These are phyloP conservation scores for Heliamphora pulchella DNA, from an alignment of 179 eudicot species.

Conservation along the genomic window DNA sequence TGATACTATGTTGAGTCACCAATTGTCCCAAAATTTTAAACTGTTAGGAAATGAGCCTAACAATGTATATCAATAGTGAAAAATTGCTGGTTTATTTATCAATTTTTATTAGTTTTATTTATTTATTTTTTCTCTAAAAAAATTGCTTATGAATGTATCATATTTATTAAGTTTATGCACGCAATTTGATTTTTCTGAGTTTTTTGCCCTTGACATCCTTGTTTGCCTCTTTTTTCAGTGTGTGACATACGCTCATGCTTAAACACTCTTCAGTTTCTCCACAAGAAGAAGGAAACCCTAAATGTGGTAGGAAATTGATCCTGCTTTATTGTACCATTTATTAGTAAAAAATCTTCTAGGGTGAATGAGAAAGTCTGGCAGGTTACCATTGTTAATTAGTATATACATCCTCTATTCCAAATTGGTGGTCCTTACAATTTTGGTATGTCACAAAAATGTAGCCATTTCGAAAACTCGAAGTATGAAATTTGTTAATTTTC, in stretches of 20 bases:
- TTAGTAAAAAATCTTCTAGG: not conserved
- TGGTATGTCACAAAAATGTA: not conserved
- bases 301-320: slow-evolving; percentile 49
- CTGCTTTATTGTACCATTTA: not conserved
- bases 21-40: too few species aligned
- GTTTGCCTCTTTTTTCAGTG: slow-evolving; percentile 34
- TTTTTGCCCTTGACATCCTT: slow-evolving; percentile 16
- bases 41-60: too few species aligned
- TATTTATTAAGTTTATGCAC: not conserved
- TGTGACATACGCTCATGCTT: slow-evolving; percentile 94
- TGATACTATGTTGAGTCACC: too few species aligned
- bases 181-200: not conserved
- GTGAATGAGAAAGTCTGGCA: not conserved
- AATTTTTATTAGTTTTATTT: too few species aligned
- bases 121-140: not conserved
- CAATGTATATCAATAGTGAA: too few species aligned
- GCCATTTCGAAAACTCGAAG: not conserved
- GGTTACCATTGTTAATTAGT: not conserved
- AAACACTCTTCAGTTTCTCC: slow-evolving; percentile 95
- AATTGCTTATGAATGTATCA: not conserved
- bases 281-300: slow-evolving; percentile 82
- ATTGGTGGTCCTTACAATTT: not conserved
- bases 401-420: not conserved
- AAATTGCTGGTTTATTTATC: too few species aligned
- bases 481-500: not conserved